Conservation (phyloP, 768 basidiomycete genomes). For the Auriscalpium orientale region DNA sequence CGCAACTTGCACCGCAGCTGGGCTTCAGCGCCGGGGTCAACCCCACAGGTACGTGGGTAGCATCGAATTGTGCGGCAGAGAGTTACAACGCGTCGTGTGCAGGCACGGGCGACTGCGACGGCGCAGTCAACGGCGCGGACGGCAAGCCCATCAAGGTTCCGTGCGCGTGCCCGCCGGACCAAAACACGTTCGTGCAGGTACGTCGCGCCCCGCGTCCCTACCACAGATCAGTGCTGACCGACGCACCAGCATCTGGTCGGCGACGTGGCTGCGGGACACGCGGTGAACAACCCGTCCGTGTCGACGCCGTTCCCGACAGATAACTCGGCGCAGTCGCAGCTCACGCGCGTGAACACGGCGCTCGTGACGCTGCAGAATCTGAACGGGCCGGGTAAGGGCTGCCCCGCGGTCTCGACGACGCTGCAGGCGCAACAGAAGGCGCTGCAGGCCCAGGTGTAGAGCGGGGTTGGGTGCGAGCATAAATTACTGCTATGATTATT, state of each 20-base stretch:
- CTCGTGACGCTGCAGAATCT: conserved; percentile 67
- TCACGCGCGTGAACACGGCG: conserved; percentile 49
- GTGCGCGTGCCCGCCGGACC: conserved; percentile 31
- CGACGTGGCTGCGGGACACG: conserved; percentile 19
- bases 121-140: conserved; percentile 21
- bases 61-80: not conserved
- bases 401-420: conserved; percentile 56
- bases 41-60: conserved; percentile 11
- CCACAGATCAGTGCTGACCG: not conserved
- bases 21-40: conserved; percentile 19
- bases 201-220: not conserved
- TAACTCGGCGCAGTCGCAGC: conserved; percentile 40
- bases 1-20: conserved; percentile 16
- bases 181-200: conserved; percentile 23
- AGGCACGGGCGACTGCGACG: conserved; percentile 14
- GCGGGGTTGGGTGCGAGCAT: too few relatives aligned
- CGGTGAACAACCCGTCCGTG: conserved; percentile 55
- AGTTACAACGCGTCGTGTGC: not conserved
- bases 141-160: conserved; percentile 31
- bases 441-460: not conserved
- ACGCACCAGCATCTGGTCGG: not conserved
- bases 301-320: conserved; percentile 57
- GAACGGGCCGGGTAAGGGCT: conserved; percentile 56
- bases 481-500: too few relatives aligned
- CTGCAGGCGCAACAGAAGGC: not conserved